Conservation (phyloP, 768 basidiomycete genomes). For the Roridomyces roridus region DNA sequence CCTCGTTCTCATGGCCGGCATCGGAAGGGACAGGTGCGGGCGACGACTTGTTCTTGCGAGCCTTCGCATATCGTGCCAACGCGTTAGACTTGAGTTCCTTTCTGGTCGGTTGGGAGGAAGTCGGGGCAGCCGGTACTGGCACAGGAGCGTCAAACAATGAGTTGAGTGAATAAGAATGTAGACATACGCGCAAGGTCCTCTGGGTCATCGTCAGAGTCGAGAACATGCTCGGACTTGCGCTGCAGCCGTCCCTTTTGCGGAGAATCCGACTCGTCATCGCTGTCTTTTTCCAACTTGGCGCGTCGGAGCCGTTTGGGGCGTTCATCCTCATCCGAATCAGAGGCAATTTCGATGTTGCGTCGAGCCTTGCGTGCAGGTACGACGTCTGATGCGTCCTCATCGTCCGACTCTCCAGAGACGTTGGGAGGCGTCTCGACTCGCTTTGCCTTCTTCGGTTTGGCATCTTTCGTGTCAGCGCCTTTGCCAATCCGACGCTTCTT, state of each 20-base stretch:
- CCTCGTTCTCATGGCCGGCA: conserved; percentile 1
- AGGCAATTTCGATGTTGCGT: conserved; percentile 1
- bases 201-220: conserved; percentile 24
- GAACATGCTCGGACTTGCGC: conserved; percentile 1
- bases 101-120: conserved; percentile 11
- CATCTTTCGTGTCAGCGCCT: background rate
- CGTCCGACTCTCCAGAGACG: background rate
- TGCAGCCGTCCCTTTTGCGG: conserved; percentile 12
- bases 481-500: background rate
- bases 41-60: conserved; percentile 22
- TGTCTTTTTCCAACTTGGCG: conserved; percentile 14
- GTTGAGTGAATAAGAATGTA: background rate
- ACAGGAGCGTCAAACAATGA: background rate
- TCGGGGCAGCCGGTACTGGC: conserved; percentile 8
- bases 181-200: conserved; percentile 22
- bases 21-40: conserved; percentile 17
- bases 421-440: background rate
- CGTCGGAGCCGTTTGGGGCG: conserved; percentile 11
- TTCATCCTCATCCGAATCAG: conserved; percentile 15
- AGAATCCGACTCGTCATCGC: conserved; percentile 4
- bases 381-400: background rate
- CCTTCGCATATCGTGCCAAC: conserved; percentile 20
- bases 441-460: conserved; percentile 1
- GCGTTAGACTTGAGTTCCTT: conserved; percentile 14
- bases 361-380: conserved; percentile 1